phyloP scores from a whole-genome alignment of 2,329 filamentous ascomycete species.

The Chalara sp. region DNA sequence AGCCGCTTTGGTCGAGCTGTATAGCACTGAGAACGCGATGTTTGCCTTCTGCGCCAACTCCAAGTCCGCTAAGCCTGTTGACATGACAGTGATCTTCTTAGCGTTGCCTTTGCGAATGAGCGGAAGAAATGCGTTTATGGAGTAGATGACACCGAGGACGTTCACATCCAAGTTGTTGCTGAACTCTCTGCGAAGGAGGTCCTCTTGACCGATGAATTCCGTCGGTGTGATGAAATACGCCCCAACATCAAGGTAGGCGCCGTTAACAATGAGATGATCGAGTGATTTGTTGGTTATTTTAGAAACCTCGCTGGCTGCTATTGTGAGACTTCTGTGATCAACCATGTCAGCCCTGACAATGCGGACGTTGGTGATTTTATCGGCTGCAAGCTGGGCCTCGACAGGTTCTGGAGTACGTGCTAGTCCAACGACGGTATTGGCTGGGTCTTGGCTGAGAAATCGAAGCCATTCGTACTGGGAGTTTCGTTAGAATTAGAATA shows the following conservation, averaged over 20 bases:
- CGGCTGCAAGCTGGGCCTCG: slow-evolving; percentile 32
- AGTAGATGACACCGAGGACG: slow-evolving; percentile 43
- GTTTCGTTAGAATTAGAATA: neutral
- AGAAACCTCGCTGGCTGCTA: slow-evolving; percentile 9
- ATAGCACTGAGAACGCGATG: slow-evolving; percentile 31
- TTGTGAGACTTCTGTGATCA: slow-evolving; percentile 14
- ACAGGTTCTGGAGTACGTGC: slow-evolving; percentile 39
- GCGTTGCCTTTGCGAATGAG: slow-evolving; percentile 40
- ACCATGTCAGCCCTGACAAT: slow-evolving; percentile 40
- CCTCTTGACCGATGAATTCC: slow-evolving; percentile 9
- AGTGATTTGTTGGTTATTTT: slow-evolving; percentile 21
- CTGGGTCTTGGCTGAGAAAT: slow-evolving; percentile 36
- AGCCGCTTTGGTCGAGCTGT: slow-evolving; percentile 44
- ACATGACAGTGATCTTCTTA: slow-evolving; percentile 50
- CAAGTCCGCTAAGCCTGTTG: slow-evolving; percentile 40
- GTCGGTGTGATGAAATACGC: slow-evolving; percentile 14
- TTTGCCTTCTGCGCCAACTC: slow-evolving; percentile 33
- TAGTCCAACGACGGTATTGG: slow-evolving; percentile 40
- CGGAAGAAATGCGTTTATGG: slow-evolving; percentile 46
- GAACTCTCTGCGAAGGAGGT: slow-evolving; percentile 29
- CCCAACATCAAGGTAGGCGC: slow-evolving; percentile 14
- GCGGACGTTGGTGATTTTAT: slow-evolving; percentile 33
- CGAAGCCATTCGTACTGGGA: slow-evolving; percentile 42
- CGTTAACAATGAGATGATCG: slow-evolving; percentile 27
- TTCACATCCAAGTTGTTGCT: slow-evolving; percentile 37